phyloP scores from a whole-genome alignment of 768 basidiomycete species.

The Termitomyces sp. region DNA sequence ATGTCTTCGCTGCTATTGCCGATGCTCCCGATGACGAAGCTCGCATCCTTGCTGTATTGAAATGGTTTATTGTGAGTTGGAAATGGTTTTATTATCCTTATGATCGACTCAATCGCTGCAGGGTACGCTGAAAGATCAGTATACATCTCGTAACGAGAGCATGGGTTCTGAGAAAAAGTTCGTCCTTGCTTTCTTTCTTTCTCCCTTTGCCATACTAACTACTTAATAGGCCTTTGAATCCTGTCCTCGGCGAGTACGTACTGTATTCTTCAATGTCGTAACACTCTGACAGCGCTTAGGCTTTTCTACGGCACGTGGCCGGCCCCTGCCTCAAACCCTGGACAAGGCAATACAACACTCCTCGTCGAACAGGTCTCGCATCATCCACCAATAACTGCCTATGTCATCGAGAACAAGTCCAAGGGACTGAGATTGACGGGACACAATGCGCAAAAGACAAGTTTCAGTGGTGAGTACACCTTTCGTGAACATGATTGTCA shows the following conservation, averaged over 20 bases:
- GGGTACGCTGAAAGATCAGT: conserved; percentile 94
- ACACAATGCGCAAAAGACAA: conserved; percentile 94
- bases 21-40: conserved; percentile 73
- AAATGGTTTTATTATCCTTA: not conserved
- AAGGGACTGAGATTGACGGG: conserved; percentile 80
- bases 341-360: conserved; percentile 78
- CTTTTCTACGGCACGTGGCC: conserved; percentile 92
- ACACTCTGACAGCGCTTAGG: conserved; percentile 32
- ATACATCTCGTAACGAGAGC: conserved; percentile 91
- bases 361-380: conserved; percentile 97
- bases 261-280: not conserved
- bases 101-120: conserved; percentile 21
- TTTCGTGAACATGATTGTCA: no score
- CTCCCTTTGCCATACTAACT: not conserved
- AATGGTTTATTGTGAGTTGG: conserved; percentile 85
- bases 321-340: conserved; percentile 37
- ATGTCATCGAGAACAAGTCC: conserved; percentile 77
- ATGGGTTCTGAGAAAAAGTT: conserved; percentile 98
- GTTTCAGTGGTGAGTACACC: conserved; percentile 65
- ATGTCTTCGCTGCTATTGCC: conserved; percentile 84
- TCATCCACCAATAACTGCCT: conserved; percentile 87
- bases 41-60: conserved; percentile 76
- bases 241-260: conserved; percentile 87
- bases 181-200: conserved; percentile 20
- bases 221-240: conserved; percentile 79